These are phyloP conservation scores for Paulownia fortunei DNA, from an alignment of 257 asterid species.

Conservation along the genomic window DNA sequence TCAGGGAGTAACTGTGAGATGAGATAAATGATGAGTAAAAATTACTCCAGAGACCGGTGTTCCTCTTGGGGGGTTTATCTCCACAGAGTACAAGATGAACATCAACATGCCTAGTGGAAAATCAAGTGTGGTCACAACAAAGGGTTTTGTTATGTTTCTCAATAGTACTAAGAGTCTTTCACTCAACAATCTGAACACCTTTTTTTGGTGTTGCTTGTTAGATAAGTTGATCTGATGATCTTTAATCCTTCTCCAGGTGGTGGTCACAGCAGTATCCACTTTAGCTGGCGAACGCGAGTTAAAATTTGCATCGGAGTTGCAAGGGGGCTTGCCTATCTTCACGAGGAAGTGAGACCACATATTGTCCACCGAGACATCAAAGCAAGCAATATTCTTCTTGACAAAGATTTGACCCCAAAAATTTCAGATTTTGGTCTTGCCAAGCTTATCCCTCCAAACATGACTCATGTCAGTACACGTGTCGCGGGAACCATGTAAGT, in stretches of 20 bases:
- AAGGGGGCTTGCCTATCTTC: constrained; percentile 87
- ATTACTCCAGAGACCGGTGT: not conserved
- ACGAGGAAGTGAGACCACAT: constrained; percentile 90
- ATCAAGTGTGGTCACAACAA: not conserved
- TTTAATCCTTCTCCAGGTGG: constrained; percentile 54
- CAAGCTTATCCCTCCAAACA: constrained; percentile 82
- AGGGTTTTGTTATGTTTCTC: not conserved
- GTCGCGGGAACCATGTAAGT: constrained; percentile 98
- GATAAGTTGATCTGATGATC: constrained; percentile 27
- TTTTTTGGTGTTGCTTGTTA: not conserved
- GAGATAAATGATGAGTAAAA: not conserved
- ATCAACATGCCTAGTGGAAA: not conserved
- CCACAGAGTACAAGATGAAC: not conserved
- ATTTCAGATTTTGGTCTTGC: constrained; percentile 98
- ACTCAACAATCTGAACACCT: not conserved
- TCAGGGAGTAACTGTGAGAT: not conserved
- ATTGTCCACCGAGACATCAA: constrained; percentile 95
- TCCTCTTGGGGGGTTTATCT: not conserved
- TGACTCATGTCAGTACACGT: constrained; percentile 93
- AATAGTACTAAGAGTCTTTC: not conserved
- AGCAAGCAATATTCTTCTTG: constrained; percentile 96
- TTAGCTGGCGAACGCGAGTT: constrained; percentile 74
- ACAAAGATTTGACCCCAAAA: constrained; percentile 78
- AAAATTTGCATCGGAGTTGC: constrained; percentile 83
- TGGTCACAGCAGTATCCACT: constrained; percentile 48